These are phyloP conservation scores for Rhodotorula paludigena DNA, from an alignment of 768 basidiomycete species.

Conservation along the genomic window DNA sequence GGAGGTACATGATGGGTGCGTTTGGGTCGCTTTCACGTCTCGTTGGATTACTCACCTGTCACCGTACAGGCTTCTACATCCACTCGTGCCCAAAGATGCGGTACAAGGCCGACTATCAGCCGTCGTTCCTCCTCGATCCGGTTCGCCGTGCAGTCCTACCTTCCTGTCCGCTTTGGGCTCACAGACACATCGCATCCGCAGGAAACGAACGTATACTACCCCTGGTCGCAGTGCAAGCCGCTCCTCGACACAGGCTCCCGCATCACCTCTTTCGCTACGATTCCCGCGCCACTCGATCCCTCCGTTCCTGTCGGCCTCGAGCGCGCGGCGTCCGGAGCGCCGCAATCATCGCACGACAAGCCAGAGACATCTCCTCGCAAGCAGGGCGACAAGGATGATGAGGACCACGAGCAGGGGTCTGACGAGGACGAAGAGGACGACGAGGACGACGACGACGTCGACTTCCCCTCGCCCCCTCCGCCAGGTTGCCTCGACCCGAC, in stretches of 20 bases:
- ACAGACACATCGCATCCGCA: slow-evolving; percentile 43
- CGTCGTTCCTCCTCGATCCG: slow-evolving; percentile 46
- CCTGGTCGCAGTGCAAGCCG: slow-evolving; percentile 58
- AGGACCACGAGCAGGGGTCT: background rate
- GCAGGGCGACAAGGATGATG: background rate
- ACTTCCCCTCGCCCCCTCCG: slow-evolving; percentile 45
- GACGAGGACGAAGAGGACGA: slow-evolving; percentile 35
- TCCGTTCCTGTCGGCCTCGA: background rate
- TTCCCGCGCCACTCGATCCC: background rate
- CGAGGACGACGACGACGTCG: slow-evolving; percentile 33
- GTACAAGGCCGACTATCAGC: slow-evolving; percentile 89
- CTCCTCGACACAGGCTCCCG: slow-evolving; percentile 58
- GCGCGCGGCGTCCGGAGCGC: background rate
- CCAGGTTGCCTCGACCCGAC: slow-evolving; percentile 45
- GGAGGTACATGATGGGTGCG: slow-evolving; percentile 78
- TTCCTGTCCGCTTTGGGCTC: background rate
- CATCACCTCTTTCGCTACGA: slow-evolving; percentile 63
- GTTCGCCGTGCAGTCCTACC: slow-evolving; percentile 5
- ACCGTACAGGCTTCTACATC: slow-evolving; percentile 73
- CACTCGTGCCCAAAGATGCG: slow-evolving; percentile 89
- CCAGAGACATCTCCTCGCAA: background rate
- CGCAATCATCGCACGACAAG: background rate
- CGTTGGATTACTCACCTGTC: background rate
- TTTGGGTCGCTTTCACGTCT: background rate
- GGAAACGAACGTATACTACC: slow-evolving; percentile 75